Evolutionary conservation across 345 rosid genomes (phyloP), one percentile per base, ranked within the genome.

Genomic region (Sisymbrium irio): DNA sequence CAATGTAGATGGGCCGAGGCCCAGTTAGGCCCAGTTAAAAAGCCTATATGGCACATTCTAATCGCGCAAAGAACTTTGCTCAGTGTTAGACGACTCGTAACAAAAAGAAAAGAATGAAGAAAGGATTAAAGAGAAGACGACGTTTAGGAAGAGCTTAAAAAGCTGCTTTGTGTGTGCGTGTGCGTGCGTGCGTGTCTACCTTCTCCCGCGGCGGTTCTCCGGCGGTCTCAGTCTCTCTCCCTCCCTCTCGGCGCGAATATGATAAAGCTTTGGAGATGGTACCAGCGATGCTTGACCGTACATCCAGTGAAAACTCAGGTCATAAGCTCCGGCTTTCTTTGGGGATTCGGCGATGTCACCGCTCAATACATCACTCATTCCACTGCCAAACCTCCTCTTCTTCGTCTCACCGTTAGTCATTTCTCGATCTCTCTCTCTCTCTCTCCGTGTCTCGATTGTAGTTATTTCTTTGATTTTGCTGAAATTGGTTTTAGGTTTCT

Each of bases 281-380:
- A 94, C 81, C 93, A 91, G 72, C 82, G 75, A 57, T 88, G 95
- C 79, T 65, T 94, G 11, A 56, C 85, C 22, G 67, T 81, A 53
- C 90, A 89, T 72, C 95, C 98, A 0, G 71, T 94, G 63, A 89
- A 91, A 86, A 91, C 96, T 40, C 98, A 94, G 77, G 83, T 89
- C 56, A 74, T 94, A 50, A 89, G 96, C 83, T 94, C 97, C 14
- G 98, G 97, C 11, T 67, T 89, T 51, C 88, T 94, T 3, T 94
- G 98, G 98, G 90, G 90, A 76, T 72, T 80, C 33, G 96, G 97
- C 55, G 97, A 94, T 78, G 77, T 94, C 72, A 83, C 93, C 47
- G 98, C 97, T 69, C 96, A 94, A 72, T 87, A 72, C 85, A 82
- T 88, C 85, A 91, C 96, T 58, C 91, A 91, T 67, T 78, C 91